A percentile compares a stretch with the other conserved stretches of the same genome.
Conservation (phyloP, 2,329 filamentous ascomycete genomes). For the Colletotrichum godetiae region DNA sequence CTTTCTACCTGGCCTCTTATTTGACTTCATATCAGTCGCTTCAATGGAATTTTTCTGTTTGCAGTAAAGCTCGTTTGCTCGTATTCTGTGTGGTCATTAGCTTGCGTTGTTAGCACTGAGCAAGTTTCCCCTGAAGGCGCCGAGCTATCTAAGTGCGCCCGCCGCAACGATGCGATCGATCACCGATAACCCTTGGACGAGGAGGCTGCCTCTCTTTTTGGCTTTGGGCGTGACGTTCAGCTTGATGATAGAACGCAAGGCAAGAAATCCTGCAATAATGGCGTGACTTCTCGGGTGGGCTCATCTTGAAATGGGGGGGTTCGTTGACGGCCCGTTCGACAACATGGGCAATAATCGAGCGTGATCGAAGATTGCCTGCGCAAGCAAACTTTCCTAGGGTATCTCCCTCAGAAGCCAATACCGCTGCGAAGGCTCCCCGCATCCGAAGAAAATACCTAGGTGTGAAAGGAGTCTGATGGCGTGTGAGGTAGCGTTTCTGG, state of each 20-base stretch:
- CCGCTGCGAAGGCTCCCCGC: constrained; percentile 5
- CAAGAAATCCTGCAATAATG: neutral
- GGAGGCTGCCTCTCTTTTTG: neutral
- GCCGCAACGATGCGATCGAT: neutral
- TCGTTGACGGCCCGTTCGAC: constrained; percentile 3
- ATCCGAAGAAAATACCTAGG: constrained; percentile 11
- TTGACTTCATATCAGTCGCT: neutral
- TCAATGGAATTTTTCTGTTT: neutral
- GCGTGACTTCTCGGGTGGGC: constrained; percentile 19
- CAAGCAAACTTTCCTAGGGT: constrained; percentile 9
- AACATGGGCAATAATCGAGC: neutral
- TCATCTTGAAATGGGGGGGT: constrained; percentile 1
- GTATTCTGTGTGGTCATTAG: neutral
- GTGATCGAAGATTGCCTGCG: neutral
- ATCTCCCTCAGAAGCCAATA: neutral
- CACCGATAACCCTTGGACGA: neutral
- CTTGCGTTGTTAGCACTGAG: neutral
- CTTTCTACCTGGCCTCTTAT: neutral
- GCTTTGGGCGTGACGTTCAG: neutral
- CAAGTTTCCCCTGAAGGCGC: neutral
- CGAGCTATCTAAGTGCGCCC: constrained; percentile 4
- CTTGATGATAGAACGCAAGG: neutral
- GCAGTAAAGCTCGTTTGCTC: neutral
- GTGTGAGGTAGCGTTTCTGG: neutral
- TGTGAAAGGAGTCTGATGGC: constrained; percentile 1